These are phyloP conservation scores for Galium porrigens DNA, from an alignment of 305 asterid species.

Conservation along the genomic window DNA sequence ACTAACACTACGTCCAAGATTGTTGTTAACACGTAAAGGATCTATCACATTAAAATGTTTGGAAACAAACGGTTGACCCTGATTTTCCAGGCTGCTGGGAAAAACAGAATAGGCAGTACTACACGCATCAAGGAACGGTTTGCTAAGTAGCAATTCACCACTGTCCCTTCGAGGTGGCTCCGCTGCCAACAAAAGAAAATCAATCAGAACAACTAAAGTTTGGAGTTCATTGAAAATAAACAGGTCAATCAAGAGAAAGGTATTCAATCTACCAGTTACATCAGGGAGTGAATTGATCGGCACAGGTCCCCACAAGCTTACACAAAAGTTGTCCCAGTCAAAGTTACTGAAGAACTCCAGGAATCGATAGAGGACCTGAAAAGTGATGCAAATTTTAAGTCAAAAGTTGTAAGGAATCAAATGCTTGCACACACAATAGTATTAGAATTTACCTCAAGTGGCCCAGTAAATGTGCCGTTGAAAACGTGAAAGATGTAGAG, in stretches of 20 bases:
- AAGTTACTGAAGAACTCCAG: slow-evolving; percentile 84
- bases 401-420: slow-evolving; percentile 15
- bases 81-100: slow-evolving; percentile 60
- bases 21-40: slow-evolving; percentile 82
- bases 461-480: slow-evolving; percentile 72
- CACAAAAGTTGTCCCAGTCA: slow-evolving; percentile 86
- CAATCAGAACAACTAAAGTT: slow-evolving; percentile 8
- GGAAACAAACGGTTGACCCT: slow-evolving; percentile 57
- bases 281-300: slow-evolving; percentile 65
- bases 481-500: slow-evolving; percentile 82
- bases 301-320: slow-evolving; percentile 93
- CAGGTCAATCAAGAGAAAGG: background rate
- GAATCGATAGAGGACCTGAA: slow-evolving; percentile 68
- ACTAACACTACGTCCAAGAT: slow-evolving; percentile 95
- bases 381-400: slow-evolving; percentile 21
- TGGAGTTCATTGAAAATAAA: slow-evolving; percentile 1
- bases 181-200: slow-evolving; percentile 44
- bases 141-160: slow-evolving; percentile 63
- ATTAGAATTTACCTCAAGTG: slow-evolving; percentile 52
- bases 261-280: slow-evolving; percentile 46
- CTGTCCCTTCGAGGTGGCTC: slow-evolving; percentile 70
- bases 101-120: slow-evolving; percentile 68
- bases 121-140: slow-evolving; percentile 72
- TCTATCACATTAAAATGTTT: slow-evolving; percentile 80
- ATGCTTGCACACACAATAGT: background rate